Evolutionary conservation across 805 yeast species (phyloP).

Genomic region (Barnettozyma siamensis): DNA sequence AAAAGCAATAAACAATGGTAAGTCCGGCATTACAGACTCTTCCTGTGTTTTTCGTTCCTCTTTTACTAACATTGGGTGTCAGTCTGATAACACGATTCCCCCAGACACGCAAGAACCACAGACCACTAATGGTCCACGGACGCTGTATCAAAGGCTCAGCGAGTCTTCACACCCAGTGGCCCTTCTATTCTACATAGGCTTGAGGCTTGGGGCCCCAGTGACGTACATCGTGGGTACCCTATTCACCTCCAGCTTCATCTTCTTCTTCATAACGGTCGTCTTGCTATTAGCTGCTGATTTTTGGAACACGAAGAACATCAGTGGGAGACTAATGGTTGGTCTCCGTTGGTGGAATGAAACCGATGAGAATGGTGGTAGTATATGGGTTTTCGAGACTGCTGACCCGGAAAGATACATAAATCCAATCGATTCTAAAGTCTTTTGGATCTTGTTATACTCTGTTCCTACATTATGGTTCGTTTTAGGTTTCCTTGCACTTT

Average conservation of each 20-base stretch:
- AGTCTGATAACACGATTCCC: conserved; percentile 10
- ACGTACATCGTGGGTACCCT: conserved; percentile 68
- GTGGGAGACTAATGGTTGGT: conserved; percentile 88
- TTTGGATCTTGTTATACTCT: conserved; percentile 75
- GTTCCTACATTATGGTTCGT: conserved; percentile 74
- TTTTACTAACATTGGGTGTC: not conserved
- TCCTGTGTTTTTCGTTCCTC: too few relatives aligned
- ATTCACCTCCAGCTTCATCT: conserved; percentile 59
- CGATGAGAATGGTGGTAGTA: conserved; percentile 38
- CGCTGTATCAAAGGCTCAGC: conserved; percentile 42
- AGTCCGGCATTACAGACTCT: too few relatives aligned
- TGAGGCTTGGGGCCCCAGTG: conserved; percentile 58
- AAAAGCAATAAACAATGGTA: conserved; percentile 2
- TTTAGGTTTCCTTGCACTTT: conserved; percentile 69
- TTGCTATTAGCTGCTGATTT: conserved; percentile 82
- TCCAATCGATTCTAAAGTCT: conserved; percentile 85
- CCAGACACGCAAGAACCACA: conserved; percentile 3
- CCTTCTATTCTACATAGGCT: conserved; percentile 51
- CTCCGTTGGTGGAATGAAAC: conserved; percentile 97
- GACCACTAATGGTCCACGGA: conserved; percentile 8
- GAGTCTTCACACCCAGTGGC: conserved; percentile 87
- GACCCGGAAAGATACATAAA: conserved; percentile 68
- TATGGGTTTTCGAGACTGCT: conserved; percentile 86
- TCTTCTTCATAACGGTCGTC: conserved; percentile 74
- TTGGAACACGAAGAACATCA: conserved; percentile 87